Evolutionary conservation across 805 yeast genomes (phyloP).

Genomic region (Kuraishia floccosa): DNA sequence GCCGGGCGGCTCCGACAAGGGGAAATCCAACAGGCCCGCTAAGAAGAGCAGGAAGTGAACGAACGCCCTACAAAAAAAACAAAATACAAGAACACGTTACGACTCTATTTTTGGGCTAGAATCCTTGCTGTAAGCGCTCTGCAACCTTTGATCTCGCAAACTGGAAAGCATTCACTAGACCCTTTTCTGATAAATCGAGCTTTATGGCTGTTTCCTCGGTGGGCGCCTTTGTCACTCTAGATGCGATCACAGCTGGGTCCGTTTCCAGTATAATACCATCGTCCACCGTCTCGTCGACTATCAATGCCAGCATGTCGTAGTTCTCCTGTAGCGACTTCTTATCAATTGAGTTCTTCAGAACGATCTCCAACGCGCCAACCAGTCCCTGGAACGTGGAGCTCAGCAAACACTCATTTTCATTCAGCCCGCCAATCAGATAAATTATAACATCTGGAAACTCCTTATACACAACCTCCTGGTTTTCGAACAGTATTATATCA

Average conservation of each 20-base stretch:
- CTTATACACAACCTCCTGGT: slow-evolving; percentile 75
- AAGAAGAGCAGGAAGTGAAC: slow-evolving; percentile 9
- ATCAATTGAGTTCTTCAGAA: slow-evolving; percentile 63
- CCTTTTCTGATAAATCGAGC: slow-evolving; percentile 63
- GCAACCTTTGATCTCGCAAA: slow-evolving; percentile 66
- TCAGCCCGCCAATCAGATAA: slow-evolving; percentile 59
- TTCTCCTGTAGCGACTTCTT: slow-evolving; percentile 67
- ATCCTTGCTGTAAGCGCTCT: slow-evolving; percentile 28
- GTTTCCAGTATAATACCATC: slow-evolving; percentile 90
- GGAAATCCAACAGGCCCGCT: slow-evolving; percentile 12
- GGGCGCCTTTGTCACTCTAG: slow-evolving; percentile 87
- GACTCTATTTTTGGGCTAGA: too few species aligned
- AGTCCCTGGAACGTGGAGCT: slow-evolving; percentile 69
- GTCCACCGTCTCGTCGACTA: slow-evolving; percentile 87
- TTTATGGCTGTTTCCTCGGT: slow-evolving; percentile 48
- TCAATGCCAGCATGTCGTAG: slow-evolving; percentile 77
- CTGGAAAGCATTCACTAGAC: slow-evolving; percentile 74
- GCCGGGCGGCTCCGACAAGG: slow-evolving; percentile 31
- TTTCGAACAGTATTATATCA: slow-evolving; percentile 73
- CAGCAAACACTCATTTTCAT: slow-evolving; percentile 79
- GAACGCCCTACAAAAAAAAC: background rate
- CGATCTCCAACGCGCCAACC: slow-evolving; percentile 69
- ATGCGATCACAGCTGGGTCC: slow-evolving; percentile 76
- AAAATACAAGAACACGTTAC: background rate
- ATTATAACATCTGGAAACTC: slow-evolving; percentile 69